Evolutionary conservation across 129 eudicot species (phyloP), one percentile per base, ranked within the genome.

Genomic region (carrot (Daucus carota)): DNA sequence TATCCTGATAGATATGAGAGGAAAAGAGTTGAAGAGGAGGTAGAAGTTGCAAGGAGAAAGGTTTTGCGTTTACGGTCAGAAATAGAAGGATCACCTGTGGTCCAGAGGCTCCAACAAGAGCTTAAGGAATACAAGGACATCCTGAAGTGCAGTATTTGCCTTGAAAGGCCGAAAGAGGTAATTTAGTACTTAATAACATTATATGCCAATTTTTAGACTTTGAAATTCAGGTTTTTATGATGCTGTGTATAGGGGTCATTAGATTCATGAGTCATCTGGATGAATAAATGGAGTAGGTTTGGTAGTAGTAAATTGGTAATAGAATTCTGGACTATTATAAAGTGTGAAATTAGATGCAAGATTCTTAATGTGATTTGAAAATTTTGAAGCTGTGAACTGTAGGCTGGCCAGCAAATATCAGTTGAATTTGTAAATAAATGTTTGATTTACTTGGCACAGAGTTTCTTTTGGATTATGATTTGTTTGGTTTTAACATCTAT

Each of bases 101-200:
- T 81, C 76, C 96, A 83, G 80, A 95, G 92, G 82, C 97, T 91
- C 80, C 87, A 85, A 62, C 86, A 80, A 83, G 97, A 95, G 81
- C 92, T 95, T 68, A 86, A 78, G 80, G 97, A 92, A 84, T 95
- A 88, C 81, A 89, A 83, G 79, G 99, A 89, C 72, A 91, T 95
- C 81, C 88, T 95, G 48, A 95, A 92, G 80, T 95, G 99, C 89
- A 89, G 95, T 79, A 87, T 91, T 57, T 95, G 99, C 86, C 92
- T 81, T 70, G 99, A 91, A 71, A 84, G 92, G 82, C 93, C 88
- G 60, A 95, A 95, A 85, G 99, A 95, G 99, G 99, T 91, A 84
- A 44, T 10, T 38, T 43, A 14, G 17, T 28, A 3, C 20, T 70
- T 45, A 4, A 24, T 40, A 4, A 57, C 31, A 24, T 57, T 57